A percentile compares a stretch with the other conserved stretches of the same genome.
Conservation (phyloP, 2,329 filamentous ascomycete genomes). For the Triangularia setosa region DNA sequence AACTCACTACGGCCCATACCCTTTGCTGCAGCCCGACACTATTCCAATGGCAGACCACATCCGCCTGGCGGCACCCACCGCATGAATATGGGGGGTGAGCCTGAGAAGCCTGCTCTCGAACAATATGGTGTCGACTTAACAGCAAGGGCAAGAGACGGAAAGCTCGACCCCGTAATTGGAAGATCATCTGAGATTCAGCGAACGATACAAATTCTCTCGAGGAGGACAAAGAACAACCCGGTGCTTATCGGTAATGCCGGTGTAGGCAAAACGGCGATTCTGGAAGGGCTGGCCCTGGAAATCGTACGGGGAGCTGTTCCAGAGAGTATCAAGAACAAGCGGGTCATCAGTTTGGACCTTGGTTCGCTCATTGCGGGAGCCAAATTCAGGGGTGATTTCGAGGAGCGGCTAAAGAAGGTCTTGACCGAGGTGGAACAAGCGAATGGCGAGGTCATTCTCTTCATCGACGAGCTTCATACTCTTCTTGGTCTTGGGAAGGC, state of each 20-base stretch:
- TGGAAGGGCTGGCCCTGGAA: conserved; percentile 84
- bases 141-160: conserved; percentile 76
- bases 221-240: conserved; percentile 75
- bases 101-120: conserved; percentile 82
- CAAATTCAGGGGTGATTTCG: conserved; percentile 93
- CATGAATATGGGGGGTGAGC: conserved; percentile 77
- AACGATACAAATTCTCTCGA: conserved; percentile 88
- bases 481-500: conserved; percentile 89
- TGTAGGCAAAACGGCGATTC: conserved; percentile 88
- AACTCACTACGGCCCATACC: conserved; percentile 35
- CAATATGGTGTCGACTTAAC: conserved; percentile 91
- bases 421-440: conserved; percentile 88
- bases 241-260: conserved; percentile 96
- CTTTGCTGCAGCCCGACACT: conserved; percentile 44
- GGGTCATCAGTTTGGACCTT: conserved; percentile 81
- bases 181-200: conserved; percentile 87
- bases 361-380: conserved; percentile 92
- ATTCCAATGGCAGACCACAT: conserved; percentile 72
- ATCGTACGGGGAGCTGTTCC: conserved; percentile 92
- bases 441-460: conserved; percentile 84
- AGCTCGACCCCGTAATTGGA: conserved; percentile 93
- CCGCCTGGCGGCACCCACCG: conserved; percentile 89
- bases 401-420: conserved; percentile 87
- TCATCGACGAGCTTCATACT: conserved; percentile 92
- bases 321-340: conserved; percentile 92